Percentiles rank a stretch among this genome's conserved stretches.
Conservation (phyloP, 768 basidiomycete genomes). For the Tricholoma flavovirens region DNA sequence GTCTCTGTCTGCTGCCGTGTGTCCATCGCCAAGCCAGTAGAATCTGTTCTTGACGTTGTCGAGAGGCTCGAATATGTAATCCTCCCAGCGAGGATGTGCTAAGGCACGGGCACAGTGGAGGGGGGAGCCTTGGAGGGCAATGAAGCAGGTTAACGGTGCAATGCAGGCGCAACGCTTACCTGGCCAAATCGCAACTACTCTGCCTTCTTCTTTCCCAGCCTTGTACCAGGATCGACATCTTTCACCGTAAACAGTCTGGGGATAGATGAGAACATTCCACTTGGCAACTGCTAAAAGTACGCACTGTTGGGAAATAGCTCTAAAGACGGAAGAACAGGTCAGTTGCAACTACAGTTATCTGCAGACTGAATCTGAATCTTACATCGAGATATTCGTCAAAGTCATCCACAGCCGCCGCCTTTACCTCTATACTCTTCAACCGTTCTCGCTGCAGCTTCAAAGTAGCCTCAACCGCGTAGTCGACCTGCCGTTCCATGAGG, state of each 20-base stretch:
- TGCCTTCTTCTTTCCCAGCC: conserved; percentile 51
- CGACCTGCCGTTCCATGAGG: conserved; percentile 50
- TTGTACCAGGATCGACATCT: conserved; percentile 66
- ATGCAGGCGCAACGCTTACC: conserved; percentile 27
- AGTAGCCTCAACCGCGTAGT: conserved; percentile 50
- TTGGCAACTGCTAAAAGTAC: conserved; percentile 1
- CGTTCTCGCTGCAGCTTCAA: conserved; percentile 59
- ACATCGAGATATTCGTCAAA: conserved; percentile 59
- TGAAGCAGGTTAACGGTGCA: background rate
- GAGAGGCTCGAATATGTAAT: conserved; percentile 46
- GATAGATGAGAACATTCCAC: background rate
- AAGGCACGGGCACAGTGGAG: conserved; percentile 46
- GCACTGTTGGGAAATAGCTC: conserved; percentile 43
- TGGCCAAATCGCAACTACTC: conserved; percentile 55
- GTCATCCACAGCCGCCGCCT: conserved; percentile 52
- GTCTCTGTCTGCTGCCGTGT: conserved; percentile 43
- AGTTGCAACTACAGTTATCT: background rate
- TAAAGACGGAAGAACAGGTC: conserved; percentile 15
- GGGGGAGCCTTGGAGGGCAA: conserved; percentile 37
- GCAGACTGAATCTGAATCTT: conserved; percentile 2
- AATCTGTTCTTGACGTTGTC: conserved; percentile 42
- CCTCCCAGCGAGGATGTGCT: conserved; percentile 58
- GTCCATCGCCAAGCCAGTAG: conserved; percentile 58
- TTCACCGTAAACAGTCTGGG: conserved; percentile 50
- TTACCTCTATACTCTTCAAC: conserved; percentile 56